A percentile compares a stretch with the other conserved stretches of the same genome.
These are phyloP conservation scores for Solanum virginianum DNA, from an alignment of 257 asterid species.

Conservation along the genomic window DNA sequence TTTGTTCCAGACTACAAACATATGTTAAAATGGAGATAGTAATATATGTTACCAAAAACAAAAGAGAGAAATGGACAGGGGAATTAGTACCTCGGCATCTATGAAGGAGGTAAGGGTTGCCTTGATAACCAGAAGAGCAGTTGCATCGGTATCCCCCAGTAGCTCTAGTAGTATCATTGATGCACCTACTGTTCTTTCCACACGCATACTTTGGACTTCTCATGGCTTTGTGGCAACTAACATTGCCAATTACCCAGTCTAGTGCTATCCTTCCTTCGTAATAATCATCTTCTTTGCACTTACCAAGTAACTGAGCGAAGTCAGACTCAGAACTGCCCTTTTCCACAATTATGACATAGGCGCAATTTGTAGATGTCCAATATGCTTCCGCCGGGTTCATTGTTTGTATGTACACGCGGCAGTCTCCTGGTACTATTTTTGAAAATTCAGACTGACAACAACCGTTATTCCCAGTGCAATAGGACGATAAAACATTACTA, in stretches of 20 bases:
- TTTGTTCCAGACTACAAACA: too few species aligned
- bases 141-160: slow-evolving; percentile 9
- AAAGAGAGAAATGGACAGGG: neutral
- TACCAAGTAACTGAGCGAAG: neutral
- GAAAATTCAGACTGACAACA: slow-evolving; percentile 1
- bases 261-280: neutral
- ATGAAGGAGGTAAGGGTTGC: slow-evolving; percentile 21
- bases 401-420: neutral
- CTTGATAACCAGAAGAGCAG: slow-evolving; percentile 16
- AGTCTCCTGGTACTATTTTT: neutral
- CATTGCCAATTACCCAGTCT: slow-evolving; percentile 16
- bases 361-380: slow-evolving; percentile 8
- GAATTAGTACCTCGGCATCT: slow-evolving; percentile 24
- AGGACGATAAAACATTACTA: neutral
- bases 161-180: neutral
- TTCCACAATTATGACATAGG: neutral
- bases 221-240: neutral
- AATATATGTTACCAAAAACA: neutral
- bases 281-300: neutral
- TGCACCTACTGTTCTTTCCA: slow-evolving; percentile 1
- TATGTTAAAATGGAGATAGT: neutral
- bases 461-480: slow-evolving; percentile 15
- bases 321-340: neutral
- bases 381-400: neutral
- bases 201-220: neutral